These are phyloP conservation scores for Potentilla sterilis DNA, from an alignment of 306 rosid genomes.

Conservation along the genomic window DNA sequence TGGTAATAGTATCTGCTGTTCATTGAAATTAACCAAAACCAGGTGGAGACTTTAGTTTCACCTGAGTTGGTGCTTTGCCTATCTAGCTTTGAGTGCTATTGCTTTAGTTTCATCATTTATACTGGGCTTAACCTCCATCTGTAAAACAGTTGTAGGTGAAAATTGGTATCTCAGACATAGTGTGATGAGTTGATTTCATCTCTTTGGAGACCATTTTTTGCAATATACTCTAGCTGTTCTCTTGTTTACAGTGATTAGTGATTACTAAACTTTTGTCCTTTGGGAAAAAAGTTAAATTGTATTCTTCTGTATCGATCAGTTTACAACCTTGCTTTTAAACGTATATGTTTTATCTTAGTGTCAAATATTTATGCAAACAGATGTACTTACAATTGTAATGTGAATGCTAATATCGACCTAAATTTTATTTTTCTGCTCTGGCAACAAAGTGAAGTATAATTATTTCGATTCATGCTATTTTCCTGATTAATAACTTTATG, in stretches of 20 bases:
- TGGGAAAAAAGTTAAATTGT: not conserved
- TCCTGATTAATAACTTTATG: not conserved
- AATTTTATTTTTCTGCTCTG: no score
- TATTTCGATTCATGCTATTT: not conserved
- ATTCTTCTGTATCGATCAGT: not conserved
- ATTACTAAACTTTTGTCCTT: not conserved
- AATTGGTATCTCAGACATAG: not conserved
- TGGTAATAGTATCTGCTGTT: not conserved
- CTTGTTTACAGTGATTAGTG: not conserved
- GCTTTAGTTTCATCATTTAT: not conserved
- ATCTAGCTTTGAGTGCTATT: not conserved
- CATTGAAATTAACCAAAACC: not conserved
- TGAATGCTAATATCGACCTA: not conserved
- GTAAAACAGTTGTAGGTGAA: not conserved
- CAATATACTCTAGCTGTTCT: not conserved
- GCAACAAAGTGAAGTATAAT: no score
- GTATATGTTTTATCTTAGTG: not conserved
- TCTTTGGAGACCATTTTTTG: not conserved
- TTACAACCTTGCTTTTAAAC: not conserved
- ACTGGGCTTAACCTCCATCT: not conserved
- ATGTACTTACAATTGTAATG: not conserved
- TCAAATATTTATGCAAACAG: not conserved
- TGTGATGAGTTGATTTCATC: not conserved
- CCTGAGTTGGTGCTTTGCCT: not conserved
- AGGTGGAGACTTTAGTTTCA: not conserved